Percentiles rank a stretch among this genome's conserved stretches.
phyloP scores from a whole-genome alignment of 2,329 filamentous ascomycete genomes.

The Daldinia sp. region DNA sequence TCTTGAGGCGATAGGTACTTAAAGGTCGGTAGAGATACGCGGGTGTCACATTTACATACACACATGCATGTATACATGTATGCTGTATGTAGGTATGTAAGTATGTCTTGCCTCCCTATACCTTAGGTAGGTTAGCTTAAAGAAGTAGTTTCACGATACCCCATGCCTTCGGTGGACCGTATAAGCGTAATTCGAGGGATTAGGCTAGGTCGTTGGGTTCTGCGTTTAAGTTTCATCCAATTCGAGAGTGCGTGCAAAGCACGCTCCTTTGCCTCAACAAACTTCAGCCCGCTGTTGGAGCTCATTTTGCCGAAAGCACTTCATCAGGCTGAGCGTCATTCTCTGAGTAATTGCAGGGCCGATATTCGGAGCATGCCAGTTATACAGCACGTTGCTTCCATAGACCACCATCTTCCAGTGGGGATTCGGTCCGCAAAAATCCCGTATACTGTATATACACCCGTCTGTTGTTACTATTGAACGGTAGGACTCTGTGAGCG shows the following conservation, averaged over 20 bases:
- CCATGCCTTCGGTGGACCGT: constrained; percentile 8
- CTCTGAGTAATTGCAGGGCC: constrained; percentile 24
- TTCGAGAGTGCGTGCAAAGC: constrained; percentile 21
- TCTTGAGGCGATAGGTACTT: constrained; percentile 8
- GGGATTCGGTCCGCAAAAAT: constrained; percentile 27
- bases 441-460: constrained; percentile 11
- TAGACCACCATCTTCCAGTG: constrained; percentile 16
- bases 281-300: constrained; percentile 9
- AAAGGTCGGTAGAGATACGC: constrained; percentile 26
- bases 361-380: constrained; percentile 30
- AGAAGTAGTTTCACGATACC: constrained; percentile 12
- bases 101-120: constrained; percentile 18
- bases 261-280: constrained; percentile 21
- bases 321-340: constrained; percentile 13
- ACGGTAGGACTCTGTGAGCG: constrained; percentile 20
- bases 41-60: constrained; percentile 14
- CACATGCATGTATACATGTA: not conserved
- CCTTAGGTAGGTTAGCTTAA: not conserved
- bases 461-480: constrained; percentile 17
- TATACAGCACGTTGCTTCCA: constrained; percentile 12
- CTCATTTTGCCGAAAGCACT: constrained; percentile 27
- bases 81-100: not conserved
- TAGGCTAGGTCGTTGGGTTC: constrained; percentile 18
- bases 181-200: constrained; percentile 12
- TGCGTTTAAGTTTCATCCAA: constrained; percentile 25